Evolutionary conservation across 192 early-diverging fungal species (phyloP), one percentile per base, ranked within the genome.

Genomic region (Podochytrium sp.): DNA sequence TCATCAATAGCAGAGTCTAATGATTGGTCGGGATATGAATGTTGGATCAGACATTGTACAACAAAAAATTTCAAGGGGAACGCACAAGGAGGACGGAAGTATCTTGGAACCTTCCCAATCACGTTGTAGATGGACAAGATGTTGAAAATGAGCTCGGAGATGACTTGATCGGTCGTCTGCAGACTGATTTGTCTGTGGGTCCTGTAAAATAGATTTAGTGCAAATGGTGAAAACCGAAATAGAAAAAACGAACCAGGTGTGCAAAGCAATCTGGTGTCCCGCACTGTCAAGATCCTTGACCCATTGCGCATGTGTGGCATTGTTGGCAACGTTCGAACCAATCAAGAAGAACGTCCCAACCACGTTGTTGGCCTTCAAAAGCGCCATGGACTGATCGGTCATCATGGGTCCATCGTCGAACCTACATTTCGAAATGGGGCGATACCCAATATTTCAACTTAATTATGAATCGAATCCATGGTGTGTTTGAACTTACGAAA

Each of bases 41-140:
- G 37, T 40, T n/a, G 42, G n/a, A 25, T n/a, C n/a, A n/a, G 20
- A 38, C 20, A 56, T 1, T 23, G n/a, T 29, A 23, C 18, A 0
- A n/a, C 5, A 12, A 16, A 18, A 1, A 61, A 0, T 63, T 3
- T 7, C 12, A 1, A 47, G 14, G 20, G 41, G 1, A 86, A 84
- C 75, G 84, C 86, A 76, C 85, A 90, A n/a, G 89, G 87, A 33
- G 90, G 85, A 76, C 91, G 82, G 77, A 86, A 87, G 71, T 82
- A 87, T 59, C 79, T 80, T 25, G 90, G 87, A 20, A 80, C 70
- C n/a, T 72, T 72, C 29, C 70, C 70, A 50, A 72, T 72, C 14
- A 72, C 43, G 18, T 67, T 65, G 64, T 75, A 75, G 49, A 75
- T 57, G n/a, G 74, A 38, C 29, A 75, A 25, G 23, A 65, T 65